A percentile compares a stretch with the other conserved stretches of the same genome.
Conservation (phyloP, 2,329 filamentous ascomycete genomes). For the Aschersonia sp. region DNA sequence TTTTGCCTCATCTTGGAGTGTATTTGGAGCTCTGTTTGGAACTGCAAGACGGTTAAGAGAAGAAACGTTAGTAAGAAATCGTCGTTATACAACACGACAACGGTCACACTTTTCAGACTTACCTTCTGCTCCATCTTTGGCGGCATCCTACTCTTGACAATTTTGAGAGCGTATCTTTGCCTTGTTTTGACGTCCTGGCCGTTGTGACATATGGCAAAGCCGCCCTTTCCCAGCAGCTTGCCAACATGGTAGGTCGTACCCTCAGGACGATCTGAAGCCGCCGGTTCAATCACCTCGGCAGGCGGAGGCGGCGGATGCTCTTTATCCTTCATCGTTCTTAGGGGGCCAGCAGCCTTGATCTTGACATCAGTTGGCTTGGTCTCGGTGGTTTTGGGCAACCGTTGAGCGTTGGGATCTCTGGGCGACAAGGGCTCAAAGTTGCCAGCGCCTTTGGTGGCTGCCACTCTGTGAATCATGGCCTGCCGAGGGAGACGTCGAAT, state of each 20-base stretch:
- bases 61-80: no score
- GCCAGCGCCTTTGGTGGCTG: constrained; percentile 29
- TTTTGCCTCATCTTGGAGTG: constrained; percentile 96
- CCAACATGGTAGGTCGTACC: constrained; percentile 63
- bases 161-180: constrained; percentile 63
- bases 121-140: constrained; percentile 78
- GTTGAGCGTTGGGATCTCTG: constrained; percentile 48
- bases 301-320: constrained; percentile 54
- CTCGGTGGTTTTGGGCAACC: constrained; percentile 31
- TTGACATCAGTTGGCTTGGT: constrained; percentile 35
- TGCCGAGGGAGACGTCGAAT: constrained; percentile 2
- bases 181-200: constrained; percentile 52
- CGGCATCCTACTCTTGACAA: constrained; percentile 72
- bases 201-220: constrained; percentile 70
- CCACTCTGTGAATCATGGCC: constrained; percentile 33
- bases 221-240: constrained; percentile 63
- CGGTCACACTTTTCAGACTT: constrained; percentile 4
- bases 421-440: constrained; percentile 52
- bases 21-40: constrained; percentile 81
- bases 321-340: constrained; percentile 46
- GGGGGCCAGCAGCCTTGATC: constrained; percentile 34
- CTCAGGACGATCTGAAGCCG: constrained; percentile 53
- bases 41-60: constrained; percentile 22
- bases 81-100: no score
- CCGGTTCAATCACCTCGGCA: constrained; percentile 41